These are phyloP conservation scores for Sicyos edulis DNA, from an alignment of 306 rosid species.

Conservation along the genomic window DNA sequence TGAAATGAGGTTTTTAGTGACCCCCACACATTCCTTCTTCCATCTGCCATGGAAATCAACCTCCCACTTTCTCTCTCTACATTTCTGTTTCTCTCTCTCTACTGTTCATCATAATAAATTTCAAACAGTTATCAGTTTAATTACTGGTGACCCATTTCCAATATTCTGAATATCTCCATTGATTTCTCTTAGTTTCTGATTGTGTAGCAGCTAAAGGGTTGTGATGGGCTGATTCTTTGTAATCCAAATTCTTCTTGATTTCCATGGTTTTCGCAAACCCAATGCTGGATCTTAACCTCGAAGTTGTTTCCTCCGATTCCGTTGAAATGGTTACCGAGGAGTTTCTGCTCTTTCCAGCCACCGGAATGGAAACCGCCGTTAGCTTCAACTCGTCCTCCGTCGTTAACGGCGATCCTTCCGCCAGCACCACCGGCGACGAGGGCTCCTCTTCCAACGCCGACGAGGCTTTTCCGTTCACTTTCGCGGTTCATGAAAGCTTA, in stretches of 20 bases:
- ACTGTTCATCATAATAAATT: too few species aligned
- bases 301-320: slow-evolving; percentile 33
- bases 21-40: neutral
- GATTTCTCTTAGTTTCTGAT: neutral
- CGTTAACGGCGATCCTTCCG: slow-evolving; percentile 36
- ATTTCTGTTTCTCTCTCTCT: neutral
- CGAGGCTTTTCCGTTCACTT: slow-evolving; percentile 36
- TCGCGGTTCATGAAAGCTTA: slow-evolving; percentile 16
- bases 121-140: neutral
- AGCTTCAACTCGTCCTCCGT: slow-evolving; percentile 61
- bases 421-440: slow-evolving; percentile 35
- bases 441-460: slow-evolving; percentile 27
- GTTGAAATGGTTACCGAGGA: slow-evolving; percentile 23
- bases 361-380: slow-evolving; percentile 56
- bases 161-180: neutral
- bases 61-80: neutral
- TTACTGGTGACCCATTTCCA: slow-evolving; percentile 13
- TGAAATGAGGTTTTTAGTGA: too few species aligned
- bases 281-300: slow-evolving; percentile 88
- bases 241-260: neutral
- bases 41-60: slow-evolving; percentile 1
- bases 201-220: neutral
- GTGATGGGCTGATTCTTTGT: neutral
- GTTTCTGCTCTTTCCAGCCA: slow-evolving; percentile 24
- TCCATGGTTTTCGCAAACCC: slow-evolving; percentile 7